These are phyloP conservation scores for Alternaria sp. DNA, from an alignment of 2,329 filamentous ascomycete species.

Conservation along the genomic window DNA sequence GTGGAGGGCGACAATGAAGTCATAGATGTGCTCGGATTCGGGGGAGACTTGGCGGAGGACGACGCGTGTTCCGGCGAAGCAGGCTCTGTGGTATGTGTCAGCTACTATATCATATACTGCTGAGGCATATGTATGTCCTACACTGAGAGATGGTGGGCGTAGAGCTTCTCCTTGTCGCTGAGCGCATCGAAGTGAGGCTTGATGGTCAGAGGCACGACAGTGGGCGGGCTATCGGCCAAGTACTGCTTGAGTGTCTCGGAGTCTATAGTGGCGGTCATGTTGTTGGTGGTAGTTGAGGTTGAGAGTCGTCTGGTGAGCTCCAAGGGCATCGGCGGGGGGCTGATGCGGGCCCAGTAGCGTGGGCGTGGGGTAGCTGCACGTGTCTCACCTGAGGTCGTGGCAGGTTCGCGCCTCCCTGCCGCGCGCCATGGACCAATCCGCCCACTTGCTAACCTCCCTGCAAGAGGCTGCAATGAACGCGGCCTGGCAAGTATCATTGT, in stretches of 20 bases:
- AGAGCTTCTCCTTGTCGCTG: slow-evolving; percentile 78
- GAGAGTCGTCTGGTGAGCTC: neutral
- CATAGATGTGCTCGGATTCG: slow-evolving; percentile 61
- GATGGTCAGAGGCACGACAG: slow-evolving; percentile 85
- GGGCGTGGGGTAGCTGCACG: neutral
- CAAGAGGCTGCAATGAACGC: neutral
- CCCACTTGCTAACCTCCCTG: neutral
- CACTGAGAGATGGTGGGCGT: slow-evolving; percentile 72
- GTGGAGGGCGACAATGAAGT: slow-evolving; percentile 61
- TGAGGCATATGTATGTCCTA: slow-evolving; percentile 18
- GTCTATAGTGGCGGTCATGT: slow-evolving; percentile 50
- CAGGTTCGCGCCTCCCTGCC: neutral
- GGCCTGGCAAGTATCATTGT: neutral
- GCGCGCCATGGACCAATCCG: neutral
- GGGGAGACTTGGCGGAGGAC: slow-evolving; percentile 61
- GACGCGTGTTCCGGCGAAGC: slow-evolving; percentile 58
- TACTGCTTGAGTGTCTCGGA: slow-evolving; percentile 68
- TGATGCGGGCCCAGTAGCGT: neutral
- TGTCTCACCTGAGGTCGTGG: neutral
- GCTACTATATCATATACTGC: neutral
- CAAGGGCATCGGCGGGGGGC: neutral
- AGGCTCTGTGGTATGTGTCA: slow-evolving; percentile 44
- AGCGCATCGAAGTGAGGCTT: slow-evolving; percentile 89
- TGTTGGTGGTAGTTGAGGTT: slow-evolving; percentile 1
- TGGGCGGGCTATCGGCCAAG: slow-evolving; percentile 88